Evolutionary conservation across 176 grass and related monocot species (phyloP), one percentile per base, ranked within the genome.

Genomic region (Tillandsia leiboldiana): DNA sequence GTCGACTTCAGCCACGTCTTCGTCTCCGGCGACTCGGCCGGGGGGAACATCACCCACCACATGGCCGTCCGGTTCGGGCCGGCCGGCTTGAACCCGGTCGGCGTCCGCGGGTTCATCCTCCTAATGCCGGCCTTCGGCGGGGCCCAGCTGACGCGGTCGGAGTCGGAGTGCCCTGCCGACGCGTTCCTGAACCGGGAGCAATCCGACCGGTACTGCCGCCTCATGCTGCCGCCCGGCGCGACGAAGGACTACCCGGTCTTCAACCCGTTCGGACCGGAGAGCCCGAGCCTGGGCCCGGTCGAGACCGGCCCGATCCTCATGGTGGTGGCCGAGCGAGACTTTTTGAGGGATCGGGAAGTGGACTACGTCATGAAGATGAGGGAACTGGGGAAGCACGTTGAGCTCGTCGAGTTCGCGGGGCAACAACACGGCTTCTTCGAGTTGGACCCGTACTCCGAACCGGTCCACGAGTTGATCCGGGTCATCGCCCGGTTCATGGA

Each of bases 41-140:
- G 85, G 28, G 85, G 81, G 2, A 83, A 66, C 70, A 83, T 88
- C 47, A 11, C 66, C 48, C 81, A 88, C 81, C 77, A 81, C 73
- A 11, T 88, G 3, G 66, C 81, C 11, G 48, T 74, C 11, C 69
- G 26, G 8, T 51, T 57, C 47, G 65, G 64, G 2, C 17, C 72
- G 3, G 50, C 73, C 2, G 2, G 0, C 1, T 23, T 87, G 51
- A 50, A 2, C 8, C 73, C 65, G 11, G 15, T 67, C 42, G 57
- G 73, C 0, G 20, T 88, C 58, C 51, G 68, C 18, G 81, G 81
- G 1, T 74, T 57, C 51, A 62, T 88, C 2, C 26, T 80, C 9
- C 50, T 88, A 6, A 79, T 64, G 65, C 81, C 81, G 1, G 82
- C 66, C 73, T 88, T 87, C 59, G 76, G 73, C 33, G 81, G 77